Base-by-base conservation (phyloP, 176 grass and related monocot genomes). In the Oryza glaberrima region DNA sequence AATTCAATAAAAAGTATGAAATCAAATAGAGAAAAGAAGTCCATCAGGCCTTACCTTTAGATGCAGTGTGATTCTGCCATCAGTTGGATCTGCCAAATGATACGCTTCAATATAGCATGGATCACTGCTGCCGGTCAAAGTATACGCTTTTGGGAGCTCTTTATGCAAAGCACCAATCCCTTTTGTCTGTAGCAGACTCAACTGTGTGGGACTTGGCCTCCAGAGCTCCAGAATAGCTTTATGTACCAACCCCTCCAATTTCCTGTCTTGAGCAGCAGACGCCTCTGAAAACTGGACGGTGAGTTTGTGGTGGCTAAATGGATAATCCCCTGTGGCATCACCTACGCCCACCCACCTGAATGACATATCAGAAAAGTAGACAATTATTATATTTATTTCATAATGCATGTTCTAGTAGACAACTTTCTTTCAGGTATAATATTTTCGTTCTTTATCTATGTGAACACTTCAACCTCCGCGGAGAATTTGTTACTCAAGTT, bases 301-400 rank as follows among this genome's bases (percentile, higher is more conserved):
- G 76, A 98, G 89, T 40, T 98, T 98, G 70, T 98, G 96, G 88
- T 98, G 96, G 35, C 96, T 98, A 90, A 98, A 98, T 20, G 96
- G 96, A 48, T 98, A 98, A 90, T 98, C 96, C 70, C 96, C 93
- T 69, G 91, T 94, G 67, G 96, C 92, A 65, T 95, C 93, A 47
- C 96, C 91, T 48, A 98, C 91, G 72, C 93, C 96, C 34, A 86
- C 81, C 96, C 96, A 98, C 82, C 96, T 98, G 90, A 70, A 93
- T 94, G 80, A 85, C 87, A 95, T 43, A 83, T 58, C 41, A n/a
- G 15, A 88, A 77, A 74, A 10, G 79, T 35, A 46, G 34, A 84
- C 26, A 72, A 9, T 61, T 72, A 36, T 11, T 81, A 51, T 22
- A 54, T 65, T 78, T 49, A n/a, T 54, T 67, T 65, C 0, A 72